Evolutionary conservation across 169 alveolate genomes (phyloP).

Genomic region (Cryptosporidium parvum): DNA sequence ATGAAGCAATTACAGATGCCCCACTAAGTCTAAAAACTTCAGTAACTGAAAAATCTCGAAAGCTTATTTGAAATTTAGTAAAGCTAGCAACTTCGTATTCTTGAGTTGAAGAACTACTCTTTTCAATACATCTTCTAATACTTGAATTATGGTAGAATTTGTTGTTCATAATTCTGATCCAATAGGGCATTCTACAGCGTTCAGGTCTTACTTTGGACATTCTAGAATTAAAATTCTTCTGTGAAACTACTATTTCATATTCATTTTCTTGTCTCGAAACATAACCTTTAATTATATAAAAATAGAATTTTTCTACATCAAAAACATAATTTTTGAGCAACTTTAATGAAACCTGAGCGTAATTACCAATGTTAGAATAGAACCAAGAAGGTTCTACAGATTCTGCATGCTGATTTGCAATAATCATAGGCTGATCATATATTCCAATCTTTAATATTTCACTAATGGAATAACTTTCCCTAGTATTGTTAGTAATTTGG

Average conservation of each 20-base stretch:
- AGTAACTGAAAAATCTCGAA: constrained; percentile 63
- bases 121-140: background rate
- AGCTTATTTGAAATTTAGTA: constrained; percentile 47
- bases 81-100: constrained; percentile 28
- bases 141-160: background rate
- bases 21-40: constrained; percentile 73
- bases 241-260: constrained; percentile 66
- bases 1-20: constrained; percentile 65
- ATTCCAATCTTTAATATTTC: constrained; percentile 63
- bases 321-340: constrained; percentile 45
- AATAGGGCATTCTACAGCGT: constrained; percentile 11
- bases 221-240: background rate
- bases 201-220: background rate
- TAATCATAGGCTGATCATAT: constrained; percentile 64
- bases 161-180: constrained; percentile 21
- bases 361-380: constrained; percentile 62
- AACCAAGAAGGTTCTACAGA: constrained; percentile 71
- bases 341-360: constrained; percentile 54
- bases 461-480: constrained; percentile 5
- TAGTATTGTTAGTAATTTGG: background rate
- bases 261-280: constrained; percentile 74
- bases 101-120: background rate
- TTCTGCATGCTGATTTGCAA: constrained; percentile 41
- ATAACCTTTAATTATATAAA: constrained; percentile 55
- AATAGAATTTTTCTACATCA: constrained; percentile 70